Evolutionary conservation across 2,329 filamentous ascomycete species (phyloP), one percentile per base, ranked within the genome.

Genomic region (Chrysoporthe puriensis): DNA sequence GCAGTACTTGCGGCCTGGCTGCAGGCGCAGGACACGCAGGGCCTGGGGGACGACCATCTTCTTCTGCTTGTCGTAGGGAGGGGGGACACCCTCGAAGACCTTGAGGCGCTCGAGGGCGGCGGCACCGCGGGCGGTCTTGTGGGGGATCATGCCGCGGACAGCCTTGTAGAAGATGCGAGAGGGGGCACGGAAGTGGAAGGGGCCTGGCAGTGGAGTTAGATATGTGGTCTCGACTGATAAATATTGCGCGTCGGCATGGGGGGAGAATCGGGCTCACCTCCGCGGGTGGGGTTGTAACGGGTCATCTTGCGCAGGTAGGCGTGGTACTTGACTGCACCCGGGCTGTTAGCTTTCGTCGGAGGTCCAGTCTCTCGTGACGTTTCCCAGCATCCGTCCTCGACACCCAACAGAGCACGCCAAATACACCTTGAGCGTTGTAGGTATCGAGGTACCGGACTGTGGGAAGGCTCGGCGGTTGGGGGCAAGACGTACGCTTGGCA

Each of bases 131-230:
- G 96, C 90, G 77, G 96, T 99, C 93, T 99, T 99, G 93, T 99
- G 96, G 81, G 96, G 96, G 77, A 99, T 96, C 96, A 99, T 99
- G 84, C 96, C 96, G 84, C 96, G 95, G 86, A 99, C 93, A 82
- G 96, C 94, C 92, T 97, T 97, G 92, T 97, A 99, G 91, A 99
- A 97, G 88, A 99, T 97, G 85, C 96, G 92, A 79, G 94, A 97
- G 73, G 96, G 96, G 78, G 95, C 94, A 83, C 96, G 96, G 94
- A 97, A 98, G 87, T 99, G 96, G 94, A 98, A 99, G 84, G 96
- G 96, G 88, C 95, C 91, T 94, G 78, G 66, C 61, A 66, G 69
- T 66, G 72, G 74, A 77, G 76, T 85, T 75, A 84, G 79, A 77
- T 67, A 71, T 42, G 59, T 90, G 86, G 88, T 76, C 67, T 60